Evolutionary conservation across 192 early-diverging fungal genomes (phyloP).

Genomic region (Backusella psychrophila): DNA sequence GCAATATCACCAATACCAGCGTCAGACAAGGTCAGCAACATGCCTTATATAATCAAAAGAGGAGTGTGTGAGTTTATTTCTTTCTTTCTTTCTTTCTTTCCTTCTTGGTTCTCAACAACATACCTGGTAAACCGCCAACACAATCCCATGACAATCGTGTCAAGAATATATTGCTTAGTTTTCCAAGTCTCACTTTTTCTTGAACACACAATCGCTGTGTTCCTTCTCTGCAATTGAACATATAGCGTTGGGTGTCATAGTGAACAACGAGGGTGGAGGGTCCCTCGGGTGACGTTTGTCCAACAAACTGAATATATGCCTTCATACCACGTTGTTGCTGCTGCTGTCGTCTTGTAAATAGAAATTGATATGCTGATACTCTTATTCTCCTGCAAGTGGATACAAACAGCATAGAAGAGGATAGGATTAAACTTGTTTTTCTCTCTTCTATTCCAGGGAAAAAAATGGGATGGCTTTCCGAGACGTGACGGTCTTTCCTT

Average conservation of each 20-base stretch:
- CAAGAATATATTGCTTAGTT: conserved; percentile 76
- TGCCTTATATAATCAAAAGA: conserved; percentile 47
- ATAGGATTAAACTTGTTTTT: not conserved
- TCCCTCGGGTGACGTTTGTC: conserved; percentile 45
- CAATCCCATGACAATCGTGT: conserved; percentile 83
- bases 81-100: too few species aligned
- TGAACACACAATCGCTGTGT: conserved; percentile 84
- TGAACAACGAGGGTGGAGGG: conserved; percentile 69
- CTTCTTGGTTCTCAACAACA: not conserved
- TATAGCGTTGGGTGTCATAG: conserved; percentile 73
- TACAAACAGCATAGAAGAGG: not conserved
- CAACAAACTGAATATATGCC: conserved; percentile 49
- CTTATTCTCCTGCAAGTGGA: not conserved
- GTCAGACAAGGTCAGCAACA: conserved; percentile 89
- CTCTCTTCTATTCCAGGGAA: not conserved
- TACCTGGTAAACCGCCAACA: conserved; percentile 87
- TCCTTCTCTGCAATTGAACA: conserved; percentile 95
- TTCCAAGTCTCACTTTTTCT: conserved; percentile 67
- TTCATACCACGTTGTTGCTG: conserved; percentile 43
- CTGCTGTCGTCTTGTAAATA: not conserved
- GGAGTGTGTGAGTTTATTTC: not conserved
- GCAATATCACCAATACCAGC: conserved; percentile 58
- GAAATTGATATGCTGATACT: not conserved
- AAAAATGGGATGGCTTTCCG: not conserved
- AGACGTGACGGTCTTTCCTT: not conserved